A percentile compares a stretch with the other conserved stretches of the same genome.
Conservation (phyloP, 441 rosid genomes). For the Melianthus villosus region DNA sequence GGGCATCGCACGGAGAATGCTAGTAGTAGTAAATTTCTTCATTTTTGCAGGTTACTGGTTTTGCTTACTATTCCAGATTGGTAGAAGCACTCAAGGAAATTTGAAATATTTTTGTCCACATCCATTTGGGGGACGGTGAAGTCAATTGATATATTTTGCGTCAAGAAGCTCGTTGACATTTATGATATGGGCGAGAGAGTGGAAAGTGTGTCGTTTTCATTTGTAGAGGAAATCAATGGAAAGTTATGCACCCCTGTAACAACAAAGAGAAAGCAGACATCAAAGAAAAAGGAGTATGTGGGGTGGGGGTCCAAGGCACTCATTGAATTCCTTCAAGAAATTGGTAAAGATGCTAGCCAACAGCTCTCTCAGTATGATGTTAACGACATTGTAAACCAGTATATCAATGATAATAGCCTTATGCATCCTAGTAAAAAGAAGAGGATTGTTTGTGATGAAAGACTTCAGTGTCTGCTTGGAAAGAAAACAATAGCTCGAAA, state of each 20-base stretch:
- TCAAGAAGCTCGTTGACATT: too few relatives aligned
- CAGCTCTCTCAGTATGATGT: conserved; percentile 29
- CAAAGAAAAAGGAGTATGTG: conserved; percentile 27
- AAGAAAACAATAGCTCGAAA: conserved; percentile 19
- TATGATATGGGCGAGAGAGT: conserved; percentile 2
- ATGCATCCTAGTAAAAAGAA: conserved; percentile 24
- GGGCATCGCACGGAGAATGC: too few relatives aligned
- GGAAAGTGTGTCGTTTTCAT: conserved; percentile 12
- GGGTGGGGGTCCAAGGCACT: conserved; percentile 53
- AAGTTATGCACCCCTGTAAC: conserved; percentile 4
- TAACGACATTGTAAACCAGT: conserved; percentile 19
- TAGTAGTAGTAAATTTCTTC: too few relatives aligned
- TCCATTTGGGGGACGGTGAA: too few relatives aligned
- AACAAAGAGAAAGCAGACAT: conserved; percentile 31
- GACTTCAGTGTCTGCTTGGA: conserved; percentile 31
- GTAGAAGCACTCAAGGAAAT: too few relatives aligned
- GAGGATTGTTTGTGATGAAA: conserved; percentile 31
- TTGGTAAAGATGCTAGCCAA: conserved; percentile 26
- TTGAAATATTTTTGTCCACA: too few relatives aligned
- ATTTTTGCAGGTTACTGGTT: too few relatives aligned
- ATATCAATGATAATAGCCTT: conserved; percentile 25
- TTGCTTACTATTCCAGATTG: too few relatives aligned
- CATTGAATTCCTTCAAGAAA: conserved; percentile 29
- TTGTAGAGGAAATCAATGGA: conserved; percentile 33
- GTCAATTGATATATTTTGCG: too few relatives aligned